Percentiles rank a stretch among this genome's conserved stretches.
These are phyloP conservation scores for Haematococcus sp. DNA, from an alignment of 139 green algal species.

Conservation along the genomic window DNA sequence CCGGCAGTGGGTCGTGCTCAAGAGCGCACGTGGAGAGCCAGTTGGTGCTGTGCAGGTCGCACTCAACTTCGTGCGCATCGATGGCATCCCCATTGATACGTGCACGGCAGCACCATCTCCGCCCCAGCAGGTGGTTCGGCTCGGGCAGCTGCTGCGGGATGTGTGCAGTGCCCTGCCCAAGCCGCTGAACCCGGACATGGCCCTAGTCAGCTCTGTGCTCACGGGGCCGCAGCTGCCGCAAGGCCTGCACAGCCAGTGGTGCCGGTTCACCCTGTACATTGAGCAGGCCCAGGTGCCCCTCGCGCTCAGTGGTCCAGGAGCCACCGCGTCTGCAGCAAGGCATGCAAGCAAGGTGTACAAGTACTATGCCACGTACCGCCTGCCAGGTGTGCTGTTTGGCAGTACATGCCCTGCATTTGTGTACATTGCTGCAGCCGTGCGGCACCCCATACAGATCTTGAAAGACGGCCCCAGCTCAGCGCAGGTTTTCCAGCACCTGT, in stretches of 20 bases:
- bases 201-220: neutral
- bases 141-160: neutral
- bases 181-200: neutral
- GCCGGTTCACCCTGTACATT: conserved; percentile 25
- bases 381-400: conserved; percentile 30
- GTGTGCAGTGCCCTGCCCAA: neutral
- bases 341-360: conserved; percentile 18
- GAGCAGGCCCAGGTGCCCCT: too few relatives aligned
- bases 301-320: too few relatives aligned
- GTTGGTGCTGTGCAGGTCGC: conserved; percentile 54
- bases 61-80: conserved; percentile 27
- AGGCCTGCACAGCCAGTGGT: conserved; percentile 33
- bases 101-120: conserved; percentile 20
- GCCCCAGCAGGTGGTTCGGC: conserved; percentile 2
- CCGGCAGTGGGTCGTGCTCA: conserved; percentile 40
- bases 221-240: neutral
- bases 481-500: too few relatives aligned
- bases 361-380: conserved; percentile 38
- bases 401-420: too few relatives aligned
- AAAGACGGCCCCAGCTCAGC: too few relatives aligned
- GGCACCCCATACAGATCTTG: too few relatives aligned
- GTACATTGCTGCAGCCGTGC: too few relatives aligned
- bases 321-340: too few relatives aligned
- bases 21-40: conserved; percentile 31
- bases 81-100: neutral